Percentiles rank a stretch among this genome's conserved stretches.
Evolutionary conservation across 148 eudicot genomes (phyloP).

Genomic region (Pharnaceum exiguum): DNA sequence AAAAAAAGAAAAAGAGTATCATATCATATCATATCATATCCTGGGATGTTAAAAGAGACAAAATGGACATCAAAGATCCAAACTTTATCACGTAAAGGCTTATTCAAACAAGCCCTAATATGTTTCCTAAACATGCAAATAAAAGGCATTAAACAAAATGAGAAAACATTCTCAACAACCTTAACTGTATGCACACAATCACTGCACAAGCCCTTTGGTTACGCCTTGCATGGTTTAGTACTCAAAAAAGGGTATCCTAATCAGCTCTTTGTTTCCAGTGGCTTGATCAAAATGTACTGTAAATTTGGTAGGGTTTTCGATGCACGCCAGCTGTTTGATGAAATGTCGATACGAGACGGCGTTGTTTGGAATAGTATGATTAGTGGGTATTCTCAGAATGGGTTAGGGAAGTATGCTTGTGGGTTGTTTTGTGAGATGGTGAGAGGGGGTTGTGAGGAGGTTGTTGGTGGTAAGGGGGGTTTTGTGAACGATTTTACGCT

Average conservation of each 20-base stretch:
- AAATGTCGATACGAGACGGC: slow-evolving; percentile 38
- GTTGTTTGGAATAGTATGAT: slow-evolving; percentile 56
- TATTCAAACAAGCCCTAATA: slow-evolving; percentile 18
- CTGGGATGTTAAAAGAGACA: slow-evolving; percentile 22
- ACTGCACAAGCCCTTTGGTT: slow-evolving; percentile 10
- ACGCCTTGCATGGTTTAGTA: slow-evolving; percentile 26
- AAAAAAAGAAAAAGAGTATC: too few relatives aligned
- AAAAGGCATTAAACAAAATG: slow-evolving; percentile 29
- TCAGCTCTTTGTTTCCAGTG: slow-evolving; percentile 32
- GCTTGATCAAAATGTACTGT: slow-evolving; percentile 25
- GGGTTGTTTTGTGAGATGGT: slow-evolving; percentile 34
- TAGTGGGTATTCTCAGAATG: slow-evolving; percentile 30
- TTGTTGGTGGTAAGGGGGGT: slow-evolving; percentile 15
- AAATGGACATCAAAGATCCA: slow-evolving; percentile 36
- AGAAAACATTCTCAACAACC: slow-evolving; percentile 25
- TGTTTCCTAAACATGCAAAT: slow-evolving; percentile 30
- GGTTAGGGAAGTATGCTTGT: slow-evolving; percentile 28
- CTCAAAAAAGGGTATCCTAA: slow-evolving; percentile 24
- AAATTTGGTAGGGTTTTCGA: slow-evolving; percentile 7
- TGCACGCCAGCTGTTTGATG: slow-evolving; percentile 43
- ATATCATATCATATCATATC: too few relatives aligned
- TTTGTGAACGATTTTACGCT: slow-evolving; percentile 33
- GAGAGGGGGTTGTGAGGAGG: slow-evolving; percentile 20
- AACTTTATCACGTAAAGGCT: slow-evolving; percentile 20
- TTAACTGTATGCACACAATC: slow-evolving; percentile 28